These are phyloP conservation scores for Acacia acuminata DNA, from an alignment of 306 rosid species.

Conservation along the genomic window DNA sequence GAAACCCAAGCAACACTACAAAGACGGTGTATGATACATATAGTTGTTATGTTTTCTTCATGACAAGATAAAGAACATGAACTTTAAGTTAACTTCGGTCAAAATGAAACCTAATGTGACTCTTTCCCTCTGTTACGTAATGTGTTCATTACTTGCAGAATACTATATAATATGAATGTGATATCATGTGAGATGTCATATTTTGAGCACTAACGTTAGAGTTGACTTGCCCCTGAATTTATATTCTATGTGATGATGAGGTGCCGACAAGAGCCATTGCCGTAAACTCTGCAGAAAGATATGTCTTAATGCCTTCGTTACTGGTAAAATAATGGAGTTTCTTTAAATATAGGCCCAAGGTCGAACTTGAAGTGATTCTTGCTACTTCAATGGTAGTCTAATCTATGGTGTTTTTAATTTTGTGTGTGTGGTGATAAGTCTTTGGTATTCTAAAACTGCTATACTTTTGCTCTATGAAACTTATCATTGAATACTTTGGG, in stretches of 20 bases:
- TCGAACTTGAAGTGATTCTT: neutral
- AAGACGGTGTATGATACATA: neutral
- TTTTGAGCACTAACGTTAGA: neutral
- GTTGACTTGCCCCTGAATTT: conserved; percentile 40
- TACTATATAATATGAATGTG: neutral
- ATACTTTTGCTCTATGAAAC: conserved; percentile 32
- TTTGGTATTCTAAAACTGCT: neutral
- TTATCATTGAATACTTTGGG: conserved; percentile 26
- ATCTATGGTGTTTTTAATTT: neutral
- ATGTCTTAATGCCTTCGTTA: neutral
- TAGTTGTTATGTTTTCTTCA: neutral
- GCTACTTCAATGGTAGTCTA: conserved; percentile 29
- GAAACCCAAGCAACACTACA: conserved; percentile 1
- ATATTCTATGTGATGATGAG: neutral
- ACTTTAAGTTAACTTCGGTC: neutral
- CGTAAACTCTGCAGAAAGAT: neutral
- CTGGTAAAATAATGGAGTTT: neutral
- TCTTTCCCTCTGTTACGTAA: neutral
- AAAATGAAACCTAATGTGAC: neutral
- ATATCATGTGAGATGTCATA: conserved; percentile 21
- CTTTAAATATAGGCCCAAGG: conserved; percentile 18
- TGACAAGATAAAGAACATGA: neutral
- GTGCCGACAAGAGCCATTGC: neutral
- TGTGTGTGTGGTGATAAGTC: neutral
- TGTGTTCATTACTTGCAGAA: neutral